A percentile compares a stretch with the other conserved stretches of the same genome.
These are phyloP conservation scores for Noccaea caerulescens DNA, from an alignment of 345 rosid genomes.

Conservation along the genomic window DNA sequence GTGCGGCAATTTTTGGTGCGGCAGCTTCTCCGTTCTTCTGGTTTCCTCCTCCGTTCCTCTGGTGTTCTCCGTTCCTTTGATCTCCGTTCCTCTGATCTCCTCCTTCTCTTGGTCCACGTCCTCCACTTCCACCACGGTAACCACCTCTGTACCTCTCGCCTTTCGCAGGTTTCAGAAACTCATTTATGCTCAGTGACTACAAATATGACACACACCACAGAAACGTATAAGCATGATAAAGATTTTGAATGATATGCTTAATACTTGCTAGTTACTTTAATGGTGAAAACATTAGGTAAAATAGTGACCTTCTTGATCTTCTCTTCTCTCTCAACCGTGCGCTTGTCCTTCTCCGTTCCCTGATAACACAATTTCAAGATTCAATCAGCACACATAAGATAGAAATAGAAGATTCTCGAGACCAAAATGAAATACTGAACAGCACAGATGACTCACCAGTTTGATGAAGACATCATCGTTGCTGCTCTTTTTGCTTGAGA, in stretches of 20 bases:
- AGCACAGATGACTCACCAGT: constrained; percentile 48
- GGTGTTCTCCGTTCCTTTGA: no score
- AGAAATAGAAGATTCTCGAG: not conserved
- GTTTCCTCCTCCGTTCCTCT: constrained; percentile 26
- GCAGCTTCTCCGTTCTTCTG: not conserved
- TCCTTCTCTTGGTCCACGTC: constrained; percentile 51
- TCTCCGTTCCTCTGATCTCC: no score
- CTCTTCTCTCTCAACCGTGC: constrained; percentile 63
- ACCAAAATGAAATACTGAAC: not conserved
- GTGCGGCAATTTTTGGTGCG: no score
- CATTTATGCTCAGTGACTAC: constrained; percentile 68
- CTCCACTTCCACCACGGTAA: constrained; percentile 54
- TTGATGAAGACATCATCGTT: constrained; percentile 63
- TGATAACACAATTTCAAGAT: constrained; percentile 16
- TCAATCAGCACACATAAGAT: not conserved
- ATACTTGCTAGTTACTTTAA: not conserved
- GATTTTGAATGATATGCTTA: no score
- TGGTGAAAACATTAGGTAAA: constrained; percentile 15
- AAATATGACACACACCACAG: not conserved
- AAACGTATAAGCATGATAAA: not conserved
- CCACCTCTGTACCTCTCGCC: constrained; percentile 60
- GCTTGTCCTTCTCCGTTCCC: constrained; percentile 78
- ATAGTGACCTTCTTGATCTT: constrained; percentile 58
- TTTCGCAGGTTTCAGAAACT: constrained; percentile 73
- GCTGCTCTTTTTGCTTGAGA: constrained; percentile 65